Conservation (phyloP, 2,329 filamentous ascomycete genomes). For the Trichoderma hamatum region DNA sequence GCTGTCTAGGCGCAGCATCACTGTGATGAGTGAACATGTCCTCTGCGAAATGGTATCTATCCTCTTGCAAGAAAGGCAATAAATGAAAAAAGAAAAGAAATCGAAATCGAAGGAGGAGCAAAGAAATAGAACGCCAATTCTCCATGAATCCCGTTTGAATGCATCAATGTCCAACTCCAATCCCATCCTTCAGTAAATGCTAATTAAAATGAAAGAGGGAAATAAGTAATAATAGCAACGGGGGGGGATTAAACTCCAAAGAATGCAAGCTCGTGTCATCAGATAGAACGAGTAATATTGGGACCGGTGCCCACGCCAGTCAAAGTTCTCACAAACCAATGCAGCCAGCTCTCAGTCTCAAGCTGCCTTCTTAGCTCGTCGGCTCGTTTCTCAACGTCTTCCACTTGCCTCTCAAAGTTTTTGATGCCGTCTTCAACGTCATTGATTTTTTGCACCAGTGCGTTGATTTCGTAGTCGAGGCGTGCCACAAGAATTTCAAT, state of each 20-base stretch:
- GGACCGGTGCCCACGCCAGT: constrained; percentile 64
- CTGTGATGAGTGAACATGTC: constrained; percentile 30
- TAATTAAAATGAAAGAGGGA: neutral
- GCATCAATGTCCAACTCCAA: constrained; percentile 17
- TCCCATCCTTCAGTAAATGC: neutral
- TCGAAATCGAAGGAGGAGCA: constrained; percentile 23
- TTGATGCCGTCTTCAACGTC: constrained; percentile 83
- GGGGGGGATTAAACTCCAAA: constrained; percentile 27
- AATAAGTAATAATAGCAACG: neutral
- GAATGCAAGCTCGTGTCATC: constrained; percentile 28
- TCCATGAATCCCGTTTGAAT: constrained; percentile 21
- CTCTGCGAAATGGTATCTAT: constrained; percentile 29
- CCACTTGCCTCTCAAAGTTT: constrained; percentile 79
- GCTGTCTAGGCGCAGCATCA: constrained; percentile 29
- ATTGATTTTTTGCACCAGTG: constrained; percentile 75
- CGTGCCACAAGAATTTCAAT: constrained; percentile 81
- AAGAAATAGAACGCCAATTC: constrained; percentile 29
- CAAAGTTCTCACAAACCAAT: constrained; percentile 65
- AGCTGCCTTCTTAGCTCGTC: constrained; percentile 65
- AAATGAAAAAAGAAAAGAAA: neutral
- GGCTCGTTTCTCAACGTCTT: constrained; percentile 68
- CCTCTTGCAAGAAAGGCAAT: constrained; percentile 23
- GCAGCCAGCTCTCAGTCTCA: constrained; percentile 65
- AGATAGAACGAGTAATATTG: constrained; percentile 49
- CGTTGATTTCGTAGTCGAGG: constrained; percentile 88